phyloP scores from a whole-genome alignment of 148 eudicot genomes.

The Arbutus unedo region DNA sequence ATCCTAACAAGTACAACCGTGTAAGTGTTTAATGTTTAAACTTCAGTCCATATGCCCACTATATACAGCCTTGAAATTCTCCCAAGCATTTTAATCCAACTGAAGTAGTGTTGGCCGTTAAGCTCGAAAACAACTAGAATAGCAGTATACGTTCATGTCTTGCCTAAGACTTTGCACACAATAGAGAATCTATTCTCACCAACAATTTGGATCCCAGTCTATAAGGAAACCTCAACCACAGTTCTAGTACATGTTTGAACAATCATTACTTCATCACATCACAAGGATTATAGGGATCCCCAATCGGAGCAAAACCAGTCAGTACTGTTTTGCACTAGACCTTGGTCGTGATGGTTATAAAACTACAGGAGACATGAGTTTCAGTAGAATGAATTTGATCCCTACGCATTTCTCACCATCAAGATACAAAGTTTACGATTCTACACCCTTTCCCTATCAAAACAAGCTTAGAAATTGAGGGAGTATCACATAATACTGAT shows the following conservation, averaged over 20 bases:
- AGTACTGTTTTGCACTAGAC: neutral
- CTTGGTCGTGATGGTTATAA: neutral
- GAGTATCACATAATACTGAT: slow-evolving; percentile 17
- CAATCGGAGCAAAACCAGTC: neutral
- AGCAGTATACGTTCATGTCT: neutral
- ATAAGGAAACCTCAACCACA: neutral
- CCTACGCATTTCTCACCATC: neutral
- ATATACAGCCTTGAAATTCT: too few relatives aligned
- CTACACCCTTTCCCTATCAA: neutral
- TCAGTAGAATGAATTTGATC: neutral
- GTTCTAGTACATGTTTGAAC: neutral
- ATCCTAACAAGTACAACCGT: neutral
- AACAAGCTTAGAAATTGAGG: neutral
- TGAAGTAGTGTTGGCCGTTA: neutral
- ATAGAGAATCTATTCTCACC: neutral
- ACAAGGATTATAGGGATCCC: neutral
- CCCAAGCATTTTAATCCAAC: too few relatives aligned
- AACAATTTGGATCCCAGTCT: neutral
- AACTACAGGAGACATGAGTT: neutral
- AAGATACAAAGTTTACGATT: neutral
- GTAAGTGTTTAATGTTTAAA: too few relatives aligned
- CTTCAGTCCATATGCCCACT: neutral
- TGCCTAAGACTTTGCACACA: neutral
- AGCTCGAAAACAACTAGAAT: neutral
- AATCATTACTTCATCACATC: neutral